phyloP scores from a whole-genome alignment of 257 asterid species.

The Nyctanthes arbortristis region DNA sequence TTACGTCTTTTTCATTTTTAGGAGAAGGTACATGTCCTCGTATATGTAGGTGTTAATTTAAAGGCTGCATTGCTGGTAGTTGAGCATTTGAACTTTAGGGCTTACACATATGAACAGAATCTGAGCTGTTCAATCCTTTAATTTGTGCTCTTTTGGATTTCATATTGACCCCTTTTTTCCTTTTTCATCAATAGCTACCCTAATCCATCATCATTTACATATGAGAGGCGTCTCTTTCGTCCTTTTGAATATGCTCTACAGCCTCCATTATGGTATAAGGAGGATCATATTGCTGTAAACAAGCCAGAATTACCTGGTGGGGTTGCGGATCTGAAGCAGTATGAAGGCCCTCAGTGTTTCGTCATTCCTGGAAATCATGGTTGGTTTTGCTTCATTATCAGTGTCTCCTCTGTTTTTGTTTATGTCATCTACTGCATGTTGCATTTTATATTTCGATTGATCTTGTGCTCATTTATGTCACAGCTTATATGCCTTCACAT shows the following conservation, averaged over 20 bases:
- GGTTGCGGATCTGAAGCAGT: conserved; percentile 58
- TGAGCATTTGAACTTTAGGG: conserved; percentile 2
- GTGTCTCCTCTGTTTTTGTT: conserved; percentile 9
- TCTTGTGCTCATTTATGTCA: conserved; percentile 12
- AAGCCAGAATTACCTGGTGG: conserved; percentile 92
- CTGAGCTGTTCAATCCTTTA: conserved; percentile 11
- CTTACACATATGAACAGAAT: not conserved
- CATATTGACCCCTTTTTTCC: conserved; percentile 14
- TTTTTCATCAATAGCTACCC: conserved; percentile 67
- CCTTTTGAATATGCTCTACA: conserved; percentile 98
- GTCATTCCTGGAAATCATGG: conserved; percentile 99
- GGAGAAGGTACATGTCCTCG: not conserved
- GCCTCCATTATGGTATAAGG: conserved; percentile 86
- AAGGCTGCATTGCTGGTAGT: not conserved
- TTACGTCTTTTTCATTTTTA: not conserved
- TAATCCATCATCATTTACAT: conserved; percentile 91
- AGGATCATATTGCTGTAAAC: conserved; percentile 83
- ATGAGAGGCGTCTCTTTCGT: conserved; percentile 88
- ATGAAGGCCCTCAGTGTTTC: conserved; percentile 95
- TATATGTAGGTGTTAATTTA: conserved; percentile 1
- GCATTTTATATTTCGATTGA: not conserved
- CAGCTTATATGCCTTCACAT: conserved; percentile 7
- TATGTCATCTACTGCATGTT: not conserved
- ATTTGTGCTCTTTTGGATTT: conserved; percentile 8
- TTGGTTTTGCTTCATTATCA: conserved; percentile 31